Percentiles rank a stretch among this genome's conserved stretches.
phyloP scores from a whole-genome alignment of 2,329 filamentous ascomycete genomes.

The Ceratocystis albifundus region DNA sequence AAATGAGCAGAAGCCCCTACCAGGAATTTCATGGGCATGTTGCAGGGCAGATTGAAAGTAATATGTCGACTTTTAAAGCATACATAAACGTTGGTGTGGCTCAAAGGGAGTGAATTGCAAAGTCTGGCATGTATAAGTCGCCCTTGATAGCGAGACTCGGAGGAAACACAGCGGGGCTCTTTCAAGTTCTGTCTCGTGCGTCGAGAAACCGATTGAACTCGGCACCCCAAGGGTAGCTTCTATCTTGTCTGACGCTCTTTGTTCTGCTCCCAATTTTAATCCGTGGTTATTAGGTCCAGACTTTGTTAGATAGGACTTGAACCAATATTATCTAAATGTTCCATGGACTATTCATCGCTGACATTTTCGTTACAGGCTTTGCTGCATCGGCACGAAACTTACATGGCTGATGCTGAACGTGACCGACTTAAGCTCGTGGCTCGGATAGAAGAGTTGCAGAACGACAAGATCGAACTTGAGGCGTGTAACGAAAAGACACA shows the following conservation, averaged over 20 bases:
- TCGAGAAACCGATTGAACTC: too few relatives aligned
- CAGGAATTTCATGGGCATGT: conserved; percentile 5
- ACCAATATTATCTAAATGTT: background rate
- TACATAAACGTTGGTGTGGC: conserved; percentile 12
- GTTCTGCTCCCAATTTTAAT: background rate
- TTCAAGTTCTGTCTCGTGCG: background rate
- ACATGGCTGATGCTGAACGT: conserved; percentile 82
- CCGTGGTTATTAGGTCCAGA: background rate
- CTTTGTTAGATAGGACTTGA: background rate
- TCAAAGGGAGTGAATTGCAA: conserved; percentile 1
- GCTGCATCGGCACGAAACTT: conserved; percentile 82
- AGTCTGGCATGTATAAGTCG: conserved; percentile 12
- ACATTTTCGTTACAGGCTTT: conserved; percentile 73
- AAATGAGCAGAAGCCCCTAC: background rate
- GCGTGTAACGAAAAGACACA: conserved; percentile 63
- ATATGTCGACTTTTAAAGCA: conserved; percentile 10
- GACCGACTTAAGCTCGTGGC: conserved; percentile 62
- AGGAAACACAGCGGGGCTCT: background rate
- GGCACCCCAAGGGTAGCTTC: too few relatives aligned
- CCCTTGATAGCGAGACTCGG: conserved; percentile 1
- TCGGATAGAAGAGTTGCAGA: conserved; percentile 66
- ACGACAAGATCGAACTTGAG: conserved; percentile 62
- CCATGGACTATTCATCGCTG: conserved; percentile 42
- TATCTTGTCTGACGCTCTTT: background rate
- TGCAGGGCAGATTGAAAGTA: background rate